phyloP scores from a whole-genome alignment of 2,329 filamentous ascomycete species.

The Penicillium sp. region DNA sequence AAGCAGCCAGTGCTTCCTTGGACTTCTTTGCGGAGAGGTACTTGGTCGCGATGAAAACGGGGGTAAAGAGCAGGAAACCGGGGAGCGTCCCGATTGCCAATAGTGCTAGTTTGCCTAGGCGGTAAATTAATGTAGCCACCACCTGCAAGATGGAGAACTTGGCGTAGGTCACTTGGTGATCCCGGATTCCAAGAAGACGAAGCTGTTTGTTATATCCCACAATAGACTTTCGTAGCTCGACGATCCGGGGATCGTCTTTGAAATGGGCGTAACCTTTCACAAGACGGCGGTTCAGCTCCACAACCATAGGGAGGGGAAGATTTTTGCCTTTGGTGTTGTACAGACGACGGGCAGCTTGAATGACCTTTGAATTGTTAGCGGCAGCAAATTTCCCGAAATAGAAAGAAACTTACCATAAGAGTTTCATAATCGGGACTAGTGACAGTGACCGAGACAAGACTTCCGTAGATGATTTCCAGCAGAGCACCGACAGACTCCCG shows the following conservation, averaged over 20 bases:
- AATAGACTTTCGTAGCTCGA: constrained; percentile 71
- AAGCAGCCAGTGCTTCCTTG: constrained; percentile 77
- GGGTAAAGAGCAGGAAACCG: constrained; percentile 81
- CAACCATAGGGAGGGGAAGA: constrained; percentile 83
- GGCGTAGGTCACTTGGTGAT: constrained; percentile 92
- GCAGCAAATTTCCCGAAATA: not conserved
- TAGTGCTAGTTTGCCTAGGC: constrained; percentile 72
- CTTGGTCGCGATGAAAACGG: constrained; percentile 82
- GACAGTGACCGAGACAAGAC: constrained; percentile 83
- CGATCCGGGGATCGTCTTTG: constrained; percentile 84
- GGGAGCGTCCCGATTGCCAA: constrained; percentile 81
- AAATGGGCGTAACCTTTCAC: constrained; percentile 89
- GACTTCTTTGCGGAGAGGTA: constrained; percentile 80
- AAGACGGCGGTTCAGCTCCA: constrained; percentile 88
- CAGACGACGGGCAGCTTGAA: constrained; percentile 86
- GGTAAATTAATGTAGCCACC: constrained; percentile 73
- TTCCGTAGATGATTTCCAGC: constrained; percentile 81
- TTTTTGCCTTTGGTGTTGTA: constrained; percentile 96
- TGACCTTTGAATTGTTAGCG: constrained; percentile 57
- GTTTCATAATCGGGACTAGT: constrained; percentile 94
- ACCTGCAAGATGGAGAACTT: constrained; percentile 77
- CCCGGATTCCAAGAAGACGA: constrained; percentile 79
- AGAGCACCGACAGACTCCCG: constrained; percentile 84
- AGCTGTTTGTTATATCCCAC: constrained; percentile 84
- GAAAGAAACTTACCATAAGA: constrained; percentile 63